phyloP scores from a whole-genome alignment of 2,329 filamentous ascomycete genomes.

The Pyrenochaeta sp. region DNA sequence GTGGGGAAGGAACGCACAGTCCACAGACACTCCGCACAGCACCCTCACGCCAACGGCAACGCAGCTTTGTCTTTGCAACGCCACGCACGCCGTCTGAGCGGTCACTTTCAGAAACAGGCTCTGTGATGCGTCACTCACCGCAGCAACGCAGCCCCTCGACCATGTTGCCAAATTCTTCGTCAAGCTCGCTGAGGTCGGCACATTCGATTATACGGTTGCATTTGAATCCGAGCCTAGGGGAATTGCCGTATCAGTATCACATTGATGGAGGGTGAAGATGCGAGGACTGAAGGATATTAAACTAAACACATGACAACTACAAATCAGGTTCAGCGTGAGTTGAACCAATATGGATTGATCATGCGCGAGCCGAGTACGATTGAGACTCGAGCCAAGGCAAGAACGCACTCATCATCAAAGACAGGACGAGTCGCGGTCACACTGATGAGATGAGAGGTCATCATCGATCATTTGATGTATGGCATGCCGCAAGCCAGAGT shows the following conservation, averaged over 20 bases:
- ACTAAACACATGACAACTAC: neutral
- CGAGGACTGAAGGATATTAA: neutral
- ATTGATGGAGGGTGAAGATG: conserved; percentile 18
- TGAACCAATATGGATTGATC: too few species aligned
- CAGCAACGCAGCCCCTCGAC: conserved; percentile 39
- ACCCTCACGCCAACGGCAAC: conserved; percentile 32
- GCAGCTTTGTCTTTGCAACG: conserved; percentile 31
- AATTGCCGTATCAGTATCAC: conserved; percentile 45
- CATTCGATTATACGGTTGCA: conserved; percentile 39
- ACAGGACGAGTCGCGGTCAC: too few species aligned
- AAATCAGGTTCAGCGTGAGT: neutral
- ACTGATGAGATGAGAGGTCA: too few species aligned
- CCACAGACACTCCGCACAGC: conserved; percentile 44
- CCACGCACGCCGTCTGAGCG: conserved; percentile 34
- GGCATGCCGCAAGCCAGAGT: too few species aligned
- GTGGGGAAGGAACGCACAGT: conserved; percentile 19
- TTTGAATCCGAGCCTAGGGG: conserved; percentile 33
- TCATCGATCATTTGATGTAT: too few species aligned
- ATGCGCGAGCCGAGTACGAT: too few species aligned
- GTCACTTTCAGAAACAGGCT: conserved; percentile 39
- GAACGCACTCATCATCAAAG: too few species aligned
- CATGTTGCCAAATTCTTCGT: conserved; percentile 40
- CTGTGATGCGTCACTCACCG: conserved; percentile 26
- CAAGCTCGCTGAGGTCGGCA: conserved; percentile 38
- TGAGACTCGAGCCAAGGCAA: too few species aligned